Base-by-base conservation (phyloP, 2,329 filamentous ascomycete species). In the Orbilia blumenaviensis region DNA sequence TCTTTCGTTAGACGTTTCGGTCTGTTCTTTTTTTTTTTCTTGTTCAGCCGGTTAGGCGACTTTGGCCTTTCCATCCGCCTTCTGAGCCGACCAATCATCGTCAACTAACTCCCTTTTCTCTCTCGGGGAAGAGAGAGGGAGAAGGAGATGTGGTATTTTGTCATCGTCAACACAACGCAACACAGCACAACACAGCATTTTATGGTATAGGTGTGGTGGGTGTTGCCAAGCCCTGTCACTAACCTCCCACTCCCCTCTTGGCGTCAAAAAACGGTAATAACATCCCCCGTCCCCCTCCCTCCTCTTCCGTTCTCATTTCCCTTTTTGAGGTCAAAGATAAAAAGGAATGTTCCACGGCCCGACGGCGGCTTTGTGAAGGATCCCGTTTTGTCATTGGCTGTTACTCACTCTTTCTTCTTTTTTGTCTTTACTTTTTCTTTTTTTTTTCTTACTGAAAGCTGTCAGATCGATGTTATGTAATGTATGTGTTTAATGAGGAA, bases 51-150 rank as follows among this genome's bases (percentile, higher is more conserved):
- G n/a, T n/a, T 54, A 34, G 46, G 46, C 46, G 46, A 50, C 16
- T 29, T 50, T 50, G n/a, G 48, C 48, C 48, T 34, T 54, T 54
- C 48, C 29, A 34, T 32, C 25, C 48, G 25, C 12, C 42, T 25
- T n/a, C n/a, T n/a, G n/a, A n/a, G n/a, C 48, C 29, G 18, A 18
- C 52, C 52, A 56, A 56, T 56, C 52, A 56, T n/a, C n/a, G n/a
- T n/a, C n/a, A n/a, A n/a, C n/a, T n/a, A n/a, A n/a, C n/a, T n/a
- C n/a, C n/a, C n/a, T n/a, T n/a, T n/a, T n/a, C n/a, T n/a, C n/a
- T n/a, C n/a, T n/a, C n/a, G n/a, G n/a, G n/a, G n/a, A n/a, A n/a
- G n/a, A n/a, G n/a, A n/a, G n/a, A n/a, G n/a, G n/a, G n/a, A n/a
- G n/a, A n/a, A n/a, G 16, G 25, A 25, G 10, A 7, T 25, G 52